phyloP scores from a whole-genome alignment of 1,139 yeast species.

The Ogataea hybrid region DNA sequence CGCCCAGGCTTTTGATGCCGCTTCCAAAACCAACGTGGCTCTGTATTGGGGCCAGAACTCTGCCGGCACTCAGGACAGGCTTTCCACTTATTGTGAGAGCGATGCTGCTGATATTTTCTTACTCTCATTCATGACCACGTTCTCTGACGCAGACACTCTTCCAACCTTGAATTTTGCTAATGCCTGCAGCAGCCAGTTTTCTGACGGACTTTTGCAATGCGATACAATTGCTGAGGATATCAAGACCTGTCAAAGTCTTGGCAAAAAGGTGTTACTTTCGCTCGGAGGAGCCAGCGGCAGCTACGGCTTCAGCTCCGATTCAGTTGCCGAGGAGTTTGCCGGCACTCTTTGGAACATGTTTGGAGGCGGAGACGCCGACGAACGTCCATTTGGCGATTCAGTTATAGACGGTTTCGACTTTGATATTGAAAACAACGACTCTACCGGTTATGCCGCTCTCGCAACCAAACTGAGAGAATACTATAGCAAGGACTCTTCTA shows the following conservation, averaged over 20 bases:
- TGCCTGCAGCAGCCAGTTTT: slow-evolving; percentile 55
- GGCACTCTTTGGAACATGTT: slow-evolving; percentile 77
- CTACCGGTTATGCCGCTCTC: slow-evolving; percentile 59
- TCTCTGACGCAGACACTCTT: slow-evolving; percentile 45
- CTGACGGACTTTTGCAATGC: slow-evolving; percentile 60
- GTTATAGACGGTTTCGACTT: slow-evolving; percentile 71
- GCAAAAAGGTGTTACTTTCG: slow-evolving; percentile 76
- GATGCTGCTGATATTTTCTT: slow-evolving; percentile 70
- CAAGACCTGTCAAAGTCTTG: slow-evolving; percentile 73
- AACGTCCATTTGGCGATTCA: slow-evolving; percentile 77
- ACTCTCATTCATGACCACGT: slow-evolving; percentile 65
- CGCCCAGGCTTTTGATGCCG: slow-evolving; percentile 40
- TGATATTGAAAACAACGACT: slow-evolving; percentile 58
- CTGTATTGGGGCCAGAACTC: slow-evolving; percentile 93
- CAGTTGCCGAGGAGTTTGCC: slow-evolving; percentile 69
- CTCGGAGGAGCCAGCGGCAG: slow-evolving; percentile 85
- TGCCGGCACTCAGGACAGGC: slow-evolving; percentile 65
- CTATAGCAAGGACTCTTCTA: slow-evolving; percentile 52
- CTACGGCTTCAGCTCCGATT: slow-evolving; percentile 68
- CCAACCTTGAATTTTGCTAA: slow-evolving; percentile 66
- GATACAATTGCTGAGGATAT: slow-evolving; percentile 71
- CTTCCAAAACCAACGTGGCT: slow-evolving; percentile 59
- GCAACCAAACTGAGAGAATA: slow-evolving; percentile 58
- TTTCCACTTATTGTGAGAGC: slow-evolving; percentile 67
- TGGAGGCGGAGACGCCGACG: slow-evolving; percentile 64